Conservation (phyloP, 176 grass and related monocot species). For the Musa schizocarpa region DNA sequence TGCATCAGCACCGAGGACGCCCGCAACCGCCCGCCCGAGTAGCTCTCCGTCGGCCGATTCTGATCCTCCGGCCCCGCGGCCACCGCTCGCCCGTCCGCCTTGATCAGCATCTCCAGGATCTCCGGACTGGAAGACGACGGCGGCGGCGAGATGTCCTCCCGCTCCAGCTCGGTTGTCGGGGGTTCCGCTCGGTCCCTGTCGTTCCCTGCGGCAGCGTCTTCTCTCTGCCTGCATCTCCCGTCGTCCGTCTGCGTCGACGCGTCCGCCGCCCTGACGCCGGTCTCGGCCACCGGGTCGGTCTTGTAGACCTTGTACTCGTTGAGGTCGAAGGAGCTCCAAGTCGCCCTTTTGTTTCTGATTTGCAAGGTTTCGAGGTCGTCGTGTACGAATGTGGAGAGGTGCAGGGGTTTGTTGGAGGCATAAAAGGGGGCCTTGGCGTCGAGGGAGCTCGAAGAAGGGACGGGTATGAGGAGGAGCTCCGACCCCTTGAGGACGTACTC, state of each 20-base stretch:
- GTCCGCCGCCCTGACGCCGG: slow-evolving; percentile 25
- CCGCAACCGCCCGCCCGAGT: slow-evolving; percentile 39
- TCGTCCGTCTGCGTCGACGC: slow-evolving; percentile 59
- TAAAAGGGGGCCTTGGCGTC: not conserved
- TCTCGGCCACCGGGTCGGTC: not conserved
- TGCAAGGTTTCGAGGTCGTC: not conserved
- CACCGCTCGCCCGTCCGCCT: slow-evolving; percentile 23
- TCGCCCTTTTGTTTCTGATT: slow-evolving; percentile 24
- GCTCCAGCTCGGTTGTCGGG: slow-evolving; percentile 31
- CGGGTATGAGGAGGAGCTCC: not conserved
- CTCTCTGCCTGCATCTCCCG: slow-evolving; percentile 1
- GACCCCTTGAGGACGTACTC: slow-evolving; percentile 23
- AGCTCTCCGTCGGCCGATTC: slow-evolving; percentile 19
- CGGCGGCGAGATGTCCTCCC: slow-evolving; percentile 64
- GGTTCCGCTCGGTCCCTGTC: not conserved
- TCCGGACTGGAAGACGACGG: slow-evolving; percentile 69
- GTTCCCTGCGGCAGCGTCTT: not conserved
- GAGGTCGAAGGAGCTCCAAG: slow-evolving; percentile 55
- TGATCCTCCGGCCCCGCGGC: not conserved
- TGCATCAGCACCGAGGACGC: slow-evolving; percentile 64
- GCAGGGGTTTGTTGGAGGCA: slow-evolving; percentile 16
- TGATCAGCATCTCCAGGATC: slow-evolving; percentile 34
- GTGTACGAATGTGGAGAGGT: slow-evolving; percentile 9
- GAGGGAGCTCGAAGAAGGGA: not conserved
- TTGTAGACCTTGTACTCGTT: slow-evolving; percentile 46